phyloP scores from a whole-genome alignment of 768 basidiomycete genomes.

The Termitomyces sp. region DNA sequence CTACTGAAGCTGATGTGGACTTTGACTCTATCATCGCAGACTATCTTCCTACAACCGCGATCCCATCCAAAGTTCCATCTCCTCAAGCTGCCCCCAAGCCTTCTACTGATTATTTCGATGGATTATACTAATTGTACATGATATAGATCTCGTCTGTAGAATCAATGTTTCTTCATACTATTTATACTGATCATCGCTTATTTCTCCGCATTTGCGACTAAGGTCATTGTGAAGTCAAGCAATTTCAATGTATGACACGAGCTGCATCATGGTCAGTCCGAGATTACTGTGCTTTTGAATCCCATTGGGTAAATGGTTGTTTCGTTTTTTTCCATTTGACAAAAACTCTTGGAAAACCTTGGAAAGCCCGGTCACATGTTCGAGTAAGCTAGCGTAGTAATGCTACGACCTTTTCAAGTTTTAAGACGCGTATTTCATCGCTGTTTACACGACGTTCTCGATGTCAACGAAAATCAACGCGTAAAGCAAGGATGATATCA shows the following conservation, averaged over 20 bases:
- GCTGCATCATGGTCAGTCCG: too few species aligned
- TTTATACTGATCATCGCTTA: not conserved
- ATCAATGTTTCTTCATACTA: not conserved
- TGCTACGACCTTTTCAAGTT: too few species aligned
- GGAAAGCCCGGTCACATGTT: too few species aligned
- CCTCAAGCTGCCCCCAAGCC: constrained; percentile 16
- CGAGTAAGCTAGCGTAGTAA: too few species aligned
- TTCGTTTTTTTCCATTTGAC: not conserved
- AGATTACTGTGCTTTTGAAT: too few species aligned
- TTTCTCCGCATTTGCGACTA: not conserved
- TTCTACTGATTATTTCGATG: constrained; percentile 37
- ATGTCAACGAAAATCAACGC: too few species aligned
- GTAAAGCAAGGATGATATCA: too few species aligned
- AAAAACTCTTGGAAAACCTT: too few species aligned
- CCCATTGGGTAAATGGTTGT: not conserved
- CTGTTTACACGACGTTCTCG: too few species aligned
- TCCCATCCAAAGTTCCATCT: constrained; percentile 17
- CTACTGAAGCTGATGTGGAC: constrained; percentile 37
- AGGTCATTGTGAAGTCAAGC: not conserved
- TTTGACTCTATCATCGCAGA: constrained; percentile 77
- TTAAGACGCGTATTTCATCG: too few species aligned
- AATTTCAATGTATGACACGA: not conserved
- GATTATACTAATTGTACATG: constrained; percentile 30
- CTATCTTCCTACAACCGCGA: constrained; percentile 45
- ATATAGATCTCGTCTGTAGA: constrained; percentile 2